Conservation (phyloP, 2,329 filamentous ascomycete genomes). For the Colletotrichum godetiae region DNA sequence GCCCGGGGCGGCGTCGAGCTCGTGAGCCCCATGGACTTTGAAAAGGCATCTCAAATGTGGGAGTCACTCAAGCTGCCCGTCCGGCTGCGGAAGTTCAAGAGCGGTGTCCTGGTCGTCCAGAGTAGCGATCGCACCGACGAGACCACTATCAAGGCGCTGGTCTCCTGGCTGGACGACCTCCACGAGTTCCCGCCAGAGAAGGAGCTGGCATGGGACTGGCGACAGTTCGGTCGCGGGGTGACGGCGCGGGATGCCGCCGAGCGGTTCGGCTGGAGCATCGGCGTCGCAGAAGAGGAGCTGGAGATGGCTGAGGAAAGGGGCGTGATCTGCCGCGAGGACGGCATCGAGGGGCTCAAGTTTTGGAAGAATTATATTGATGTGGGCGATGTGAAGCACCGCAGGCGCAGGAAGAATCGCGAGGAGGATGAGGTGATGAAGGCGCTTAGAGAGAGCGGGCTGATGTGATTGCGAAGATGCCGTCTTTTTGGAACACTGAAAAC, state of each 20-base stretch:
- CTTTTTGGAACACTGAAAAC: not conserved
- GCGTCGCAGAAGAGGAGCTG: constrained; percentile 93
- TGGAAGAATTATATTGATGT: constrained; percentile 83
- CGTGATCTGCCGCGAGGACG: constrained; percentile 88
- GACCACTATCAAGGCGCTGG: constrained; percentile 81
- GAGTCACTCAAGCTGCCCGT: constrained; percentile 88
- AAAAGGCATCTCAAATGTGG: constrained; percentile 90
- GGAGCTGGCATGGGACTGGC: constrained; percentile 81
- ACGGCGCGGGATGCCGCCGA: constrained; percentile 92
- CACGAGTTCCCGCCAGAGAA: constrained; percentile 73
- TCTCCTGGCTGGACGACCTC: constrained; percentile 81
- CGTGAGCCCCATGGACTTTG: constrained; percentile 90
- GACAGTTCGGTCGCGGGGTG: constrained; percentile 82
- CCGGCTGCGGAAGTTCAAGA: constrained; percentile 88
- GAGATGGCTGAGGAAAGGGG: constrained; percentile 97
- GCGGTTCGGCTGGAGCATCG: constrained; percentile 95
- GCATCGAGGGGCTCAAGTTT: constrained; percentile 89
- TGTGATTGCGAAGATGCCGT: constrained; percentile 36
- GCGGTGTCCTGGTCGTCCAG: constrained; percentile 94
- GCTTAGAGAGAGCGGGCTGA: constrained; percentile 55
- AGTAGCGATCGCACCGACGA: constrained; percentile 89
- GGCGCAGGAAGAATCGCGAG: constrained; percentile 41
- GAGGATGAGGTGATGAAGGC: constrained; percentile 55
- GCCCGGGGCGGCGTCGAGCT: constrained; percentile 93
- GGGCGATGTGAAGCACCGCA: constrained; percentile 48